phyloP scores from a whole-genome alignment of 257 asterid species.

The Lithospermum erythrorhizon region DNA sequence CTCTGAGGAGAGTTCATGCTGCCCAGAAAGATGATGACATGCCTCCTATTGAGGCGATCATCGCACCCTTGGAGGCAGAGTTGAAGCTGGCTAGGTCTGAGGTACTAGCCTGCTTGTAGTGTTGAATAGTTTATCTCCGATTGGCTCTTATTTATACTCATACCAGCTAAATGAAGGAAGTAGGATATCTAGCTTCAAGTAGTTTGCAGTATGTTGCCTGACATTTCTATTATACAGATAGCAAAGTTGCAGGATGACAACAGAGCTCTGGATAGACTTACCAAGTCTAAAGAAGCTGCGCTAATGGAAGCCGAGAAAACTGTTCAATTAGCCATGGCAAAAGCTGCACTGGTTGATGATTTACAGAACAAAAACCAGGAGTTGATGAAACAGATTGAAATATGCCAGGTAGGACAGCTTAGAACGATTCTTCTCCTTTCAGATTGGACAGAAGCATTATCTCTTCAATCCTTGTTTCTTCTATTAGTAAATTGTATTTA shows the following conservation, averaged over 20 bases:
- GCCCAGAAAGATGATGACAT: constrained; percentile 90
- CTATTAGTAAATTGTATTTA: not conserved
- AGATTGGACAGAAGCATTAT: not conserved
- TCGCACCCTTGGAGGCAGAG: constrained; percentile 89
- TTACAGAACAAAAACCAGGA: constrained; percentile 85
- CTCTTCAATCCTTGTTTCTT: not conserved
- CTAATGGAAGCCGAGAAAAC: constrained; percentile 75
- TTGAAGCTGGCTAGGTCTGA: constrained; percentile 69
- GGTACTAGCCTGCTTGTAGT: constrained; percentile 30
- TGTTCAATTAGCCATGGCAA: constrained; percentile 77
- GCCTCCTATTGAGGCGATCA: constrained; percentile 95
- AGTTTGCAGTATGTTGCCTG: constrained; percentile 7
- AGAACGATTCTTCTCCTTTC: constrained; percentile 11
- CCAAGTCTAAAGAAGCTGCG: constrained; percentile 93
- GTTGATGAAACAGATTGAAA: constrained; percentile 71
- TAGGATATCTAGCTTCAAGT: not conserved
- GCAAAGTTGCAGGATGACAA: constrained; percentile 87
- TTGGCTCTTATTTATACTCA: not conserved
- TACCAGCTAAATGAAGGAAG: not conserved
- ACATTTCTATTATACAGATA: constrained; percentile 31
- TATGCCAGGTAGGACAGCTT: constrained; percentile 64
- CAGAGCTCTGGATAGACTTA: constrained; percentile 83
- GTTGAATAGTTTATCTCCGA: constrained; percentile 11
- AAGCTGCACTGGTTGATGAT: constrained; percentile 88
- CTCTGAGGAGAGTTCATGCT: constrained; percentile 90